Evolutionary conservation across 768 basidiomycete genomes (phyloP), one percentile per base, ranked within the genome.

Genomic region (Clitopilus passeckerianus): DNA sequence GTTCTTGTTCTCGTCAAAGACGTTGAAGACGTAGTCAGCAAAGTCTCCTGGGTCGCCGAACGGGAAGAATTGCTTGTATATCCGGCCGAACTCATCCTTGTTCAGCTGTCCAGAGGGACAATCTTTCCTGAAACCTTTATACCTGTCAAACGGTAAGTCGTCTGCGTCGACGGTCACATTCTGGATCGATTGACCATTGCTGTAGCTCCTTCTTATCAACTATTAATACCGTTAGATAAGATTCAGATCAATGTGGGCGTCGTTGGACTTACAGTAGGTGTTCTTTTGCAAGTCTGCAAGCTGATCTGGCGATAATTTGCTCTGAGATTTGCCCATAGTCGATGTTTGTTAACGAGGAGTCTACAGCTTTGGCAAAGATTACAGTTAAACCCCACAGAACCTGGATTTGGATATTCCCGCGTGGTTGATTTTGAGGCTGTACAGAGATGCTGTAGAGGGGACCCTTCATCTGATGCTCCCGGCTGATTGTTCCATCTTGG

Each of bases 31-130:
- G 67, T 96, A 95, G 74, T 98, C 92, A 37, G 97, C 95, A 69
- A 99, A 99, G 71, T 96, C 91, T 60, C 80, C 86, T 7, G 97
- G 96, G 73, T 99, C 96, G 62, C 97, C 97, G 68, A 99, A 99
- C 23, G 97, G 97, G 81, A 99, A 99, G 89, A 99, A 99, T 74
- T 98, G 97, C 71, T 95, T 94, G 84, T 98, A 99, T 80, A 99
- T 99, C 73, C 90, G 88, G 68, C 90, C 83, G 77, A 99, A 99
- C 72, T 95, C 95, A 58, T 85, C 79, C 80, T 93, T 97, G 83
- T 98, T 91, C 68, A 99, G 86, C 64, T 95, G 91, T 43, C 97
- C 97, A 4, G 93, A 91, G 1, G 97, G 97, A 71, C 97, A 99
- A 75, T 99, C 97, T 75, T 95, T 97, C 70, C 96, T 86, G 79